phyloP scores from a whole-genome alignment of 345 rosid species.

The Pseudoturritis turrita region DNA sequence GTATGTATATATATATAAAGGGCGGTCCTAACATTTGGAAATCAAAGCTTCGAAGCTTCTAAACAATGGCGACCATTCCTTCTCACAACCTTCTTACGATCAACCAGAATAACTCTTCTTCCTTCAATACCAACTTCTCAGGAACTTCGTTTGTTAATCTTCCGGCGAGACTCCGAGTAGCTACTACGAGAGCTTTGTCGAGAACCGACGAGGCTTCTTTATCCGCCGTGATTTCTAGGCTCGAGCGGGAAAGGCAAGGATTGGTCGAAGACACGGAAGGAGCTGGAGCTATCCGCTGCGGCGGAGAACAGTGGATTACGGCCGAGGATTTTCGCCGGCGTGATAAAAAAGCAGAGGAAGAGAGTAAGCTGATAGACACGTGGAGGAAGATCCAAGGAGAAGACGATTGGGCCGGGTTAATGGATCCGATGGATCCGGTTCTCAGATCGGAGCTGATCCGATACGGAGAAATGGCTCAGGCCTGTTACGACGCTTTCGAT shows the following conservation, averaged over 20 bases:
- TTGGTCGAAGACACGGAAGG: neutral
- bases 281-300: neutral
- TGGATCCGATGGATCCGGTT: conserved; percentile 75
- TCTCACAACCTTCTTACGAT: conserved; percentile 26
- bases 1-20: neutral
- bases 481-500: conserved; percentile 82
- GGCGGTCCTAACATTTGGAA: neutral
- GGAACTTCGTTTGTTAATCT: neutral
- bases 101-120: neutral
- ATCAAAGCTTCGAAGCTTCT: conserved; percentile 19
- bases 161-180: neutral
- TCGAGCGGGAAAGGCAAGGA: conserved; percentile 30
- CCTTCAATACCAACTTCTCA: conserved; percentile 4
- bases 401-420: conserved; percentile 69
- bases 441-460: conserved; percentile 74
- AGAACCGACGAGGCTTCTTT: conserved; percentile 36
- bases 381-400: conserved; percentile 82
- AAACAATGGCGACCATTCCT: conserved; percentile 42
- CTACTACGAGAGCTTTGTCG: conserved; percentile 28
- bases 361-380: conserved; percentile 36
- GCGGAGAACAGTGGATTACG: conserved; percentile 21
- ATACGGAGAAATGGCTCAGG: conserved; percentile 88
- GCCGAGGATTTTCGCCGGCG: conserved; percentile 26
- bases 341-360: conserved; percentile 18
- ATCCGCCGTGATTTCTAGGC: conserved; percentile 33